Base-by-base conservation (phyloP, 2,329 filamentous ascomycete species). In the Aspergillus calidoustus region DNA sequence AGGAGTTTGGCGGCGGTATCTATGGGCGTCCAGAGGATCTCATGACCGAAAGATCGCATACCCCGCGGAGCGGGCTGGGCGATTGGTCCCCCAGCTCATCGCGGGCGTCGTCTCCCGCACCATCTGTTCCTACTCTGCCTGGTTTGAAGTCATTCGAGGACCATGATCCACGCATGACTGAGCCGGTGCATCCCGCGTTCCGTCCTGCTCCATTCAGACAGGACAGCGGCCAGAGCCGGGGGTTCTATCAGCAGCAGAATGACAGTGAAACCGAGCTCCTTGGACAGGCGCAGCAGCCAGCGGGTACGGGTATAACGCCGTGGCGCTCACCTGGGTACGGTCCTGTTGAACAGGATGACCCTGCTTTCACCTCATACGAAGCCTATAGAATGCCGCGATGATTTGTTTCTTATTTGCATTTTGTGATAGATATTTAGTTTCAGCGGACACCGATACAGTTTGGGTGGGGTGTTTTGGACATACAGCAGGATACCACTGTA, bases 1-100 rank as follows among this genome's bases (percentile, higher is more conserved):
- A 93, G 11, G 91, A 95, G 58, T 90, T 93, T 67, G 92, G 92
- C n/a, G 93, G 91, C 5, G 91, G 90, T 23, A 78, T 82, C 59
- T 81, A 81, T 61, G 79, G 80, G 53, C 71, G 77, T 7, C 75
- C 79, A 8, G 78, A 80, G 11, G 80, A 82, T 64, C 66, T 81
- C 22, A 79, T 82, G 52, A 77, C 74, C 17, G 79, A 81, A 57
- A 75, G 80, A 19, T 80, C 78, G 11, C 75, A 77, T 3, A 82
- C 80, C 2, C 79, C 79, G 1, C 72, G 73, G 46, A 77, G 72
- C 22, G 72, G 71, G 53, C 64, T 78, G 30, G 71, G 73, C 43
- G 74, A 76, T 38, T 77, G 74, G 66, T 79, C 78, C 2, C 75
- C 78, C 6, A 70, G 66, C 47, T 78, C 77, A 4, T 78, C 78